These are phyloP conservation scores for Prunus mongolica DNA, from an alignment of 306 rosid genomes.

Conservation along the genomic window DNA sequence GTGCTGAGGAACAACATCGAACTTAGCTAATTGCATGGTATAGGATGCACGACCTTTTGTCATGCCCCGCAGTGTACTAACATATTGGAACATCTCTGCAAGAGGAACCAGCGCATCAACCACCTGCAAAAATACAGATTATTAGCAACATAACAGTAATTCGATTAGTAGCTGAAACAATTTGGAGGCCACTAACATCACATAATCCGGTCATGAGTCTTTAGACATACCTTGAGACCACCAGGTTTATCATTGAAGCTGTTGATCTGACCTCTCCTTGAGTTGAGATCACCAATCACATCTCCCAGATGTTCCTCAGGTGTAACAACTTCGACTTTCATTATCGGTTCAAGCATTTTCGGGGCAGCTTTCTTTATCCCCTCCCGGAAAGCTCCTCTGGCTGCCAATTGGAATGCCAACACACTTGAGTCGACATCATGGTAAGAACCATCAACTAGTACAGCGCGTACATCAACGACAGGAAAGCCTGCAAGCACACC, in stretches of 20 bases:
- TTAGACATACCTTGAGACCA: constrained; percentile 75
- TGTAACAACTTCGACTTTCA: constrained; percentile 96
- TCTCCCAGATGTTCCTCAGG: constrained; percentile 97
- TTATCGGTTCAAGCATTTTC: constrained; percentile 88
- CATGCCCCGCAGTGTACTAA: constrained; percentile 91
- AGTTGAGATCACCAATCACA: constrained; percentile 96
- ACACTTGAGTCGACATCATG: constrained; percentile 98
- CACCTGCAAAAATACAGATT: constrained; percentile 48
- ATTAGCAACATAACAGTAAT: no score
- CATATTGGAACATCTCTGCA: constrained; percentile 97
- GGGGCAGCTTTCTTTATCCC: constrained; percentile 83
- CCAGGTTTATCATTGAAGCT: constrained; percentile 94
- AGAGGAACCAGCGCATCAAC: constrained; percentile 88
- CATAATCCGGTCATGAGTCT: not conserved
- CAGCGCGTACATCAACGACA: constrained; percentile 86
- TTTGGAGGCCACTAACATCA: not conserved
- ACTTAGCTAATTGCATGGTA: constrained; percentile 83
- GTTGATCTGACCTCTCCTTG: constrained; percentile 98
- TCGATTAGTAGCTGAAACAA: not conserved
- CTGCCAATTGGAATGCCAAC: constrained; percentile 93
- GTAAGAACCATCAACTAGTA: constrained; percentile 78
- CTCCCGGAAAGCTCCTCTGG: constrained; percentile 92
- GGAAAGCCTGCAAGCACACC: constrained; percentile 98
- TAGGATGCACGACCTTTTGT: constrained; percentile 98
- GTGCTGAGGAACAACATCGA: constrained; percentile 94